Evolutionary conservation across 805 yeast genomes (phyloP).

Genomic region (Lachancea sp.): DNA sequence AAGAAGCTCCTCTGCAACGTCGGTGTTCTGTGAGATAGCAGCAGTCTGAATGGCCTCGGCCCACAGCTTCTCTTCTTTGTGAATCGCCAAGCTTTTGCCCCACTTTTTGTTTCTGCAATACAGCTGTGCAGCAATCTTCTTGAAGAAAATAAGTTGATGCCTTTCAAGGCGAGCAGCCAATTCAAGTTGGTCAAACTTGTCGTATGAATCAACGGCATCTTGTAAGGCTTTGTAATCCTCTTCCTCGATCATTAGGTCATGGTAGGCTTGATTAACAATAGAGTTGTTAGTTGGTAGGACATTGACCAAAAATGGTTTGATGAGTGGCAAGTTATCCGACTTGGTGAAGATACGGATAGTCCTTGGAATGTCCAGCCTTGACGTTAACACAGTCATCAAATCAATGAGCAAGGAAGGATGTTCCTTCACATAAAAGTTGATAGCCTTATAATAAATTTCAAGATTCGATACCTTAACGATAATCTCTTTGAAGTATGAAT

Average conservation of each 20-base stretch:
- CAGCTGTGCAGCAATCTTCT: conserved; percentile 91
- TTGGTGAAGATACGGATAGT: conserved; percentile 91
- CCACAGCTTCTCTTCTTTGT: conserved; percentile 92
- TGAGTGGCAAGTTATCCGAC: conserved; percentile 92
- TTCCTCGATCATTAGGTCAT: conserved; percentile 91
- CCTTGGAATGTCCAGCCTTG: conserved; percentile 89
- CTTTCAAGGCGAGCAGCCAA: conserved; percentile 89
- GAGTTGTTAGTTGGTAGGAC: conserved; percentile 87
- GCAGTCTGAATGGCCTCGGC: conserved; percentile 91
- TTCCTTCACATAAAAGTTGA: conserved; percentile 86
- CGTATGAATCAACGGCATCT: conserved; percentile 80
- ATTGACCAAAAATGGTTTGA: conserved; percentile 89
- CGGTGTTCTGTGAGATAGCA: conserved; percentile 66
- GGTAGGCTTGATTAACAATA: conserved; percentile 91
- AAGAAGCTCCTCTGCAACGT: conserved; percentile 82
- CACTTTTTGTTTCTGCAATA: conserved; percentile 93
- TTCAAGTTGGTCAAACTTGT: conserved; percentile 86
- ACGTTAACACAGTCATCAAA: conserved; percentile 71
- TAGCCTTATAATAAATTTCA: conserved; percentile 95
- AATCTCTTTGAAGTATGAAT: conserved; percentile 87
- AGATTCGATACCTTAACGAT: conserved; percentile 91
- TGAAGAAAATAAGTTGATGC: conserved; percentile 84
- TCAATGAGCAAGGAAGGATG: conserved; percentile 89
- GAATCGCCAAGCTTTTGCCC: conserved; percentile 78
- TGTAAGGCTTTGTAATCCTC: conserved; percentile 89